These are phyloP conservation scores for Pythium phragmitis DNA, from an alignment of 352 stramenopile genomes.

Conservation along the genomic window DNA sequence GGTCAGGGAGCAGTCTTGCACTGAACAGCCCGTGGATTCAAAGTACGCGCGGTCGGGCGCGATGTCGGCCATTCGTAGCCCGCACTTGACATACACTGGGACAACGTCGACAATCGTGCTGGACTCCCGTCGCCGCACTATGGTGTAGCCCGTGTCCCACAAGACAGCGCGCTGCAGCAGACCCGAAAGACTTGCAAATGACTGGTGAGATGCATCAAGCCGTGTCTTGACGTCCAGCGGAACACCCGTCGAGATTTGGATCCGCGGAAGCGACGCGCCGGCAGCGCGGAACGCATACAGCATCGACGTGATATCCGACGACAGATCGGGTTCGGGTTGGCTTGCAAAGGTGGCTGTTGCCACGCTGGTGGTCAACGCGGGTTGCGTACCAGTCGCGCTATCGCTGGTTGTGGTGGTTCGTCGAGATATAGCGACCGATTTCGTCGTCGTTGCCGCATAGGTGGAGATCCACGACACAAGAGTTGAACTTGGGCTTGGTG, in stretches of 20 bases:
- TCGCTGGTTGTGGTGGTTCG: too few species aligned
- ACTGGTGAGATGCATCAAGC: not conserved
- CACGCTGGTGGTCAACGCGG: not conserved
- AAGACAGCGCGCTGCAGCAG: slow-evolving; percentile 30
- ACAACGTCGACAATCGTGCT: slow-evolving; percentile 20
- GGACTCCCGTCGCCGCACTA: slow-evolving; percentile 4
- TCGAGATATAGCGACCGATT: not conserved
- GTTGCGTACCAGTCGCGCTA: too few species aligned
- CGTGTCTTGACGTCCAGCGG: slow-evolving; percentile 10
- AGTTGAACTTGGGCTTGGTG: not conserved
- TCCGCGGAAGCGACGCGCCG: not conserved
- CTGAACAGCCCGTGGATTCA: slow-evolving; percentile 15
- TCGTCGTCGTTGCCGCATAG: not conserved
- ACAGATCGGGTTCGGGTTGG: not conserved
- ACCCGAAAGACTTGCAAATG: slow-evolving; percentile 19
- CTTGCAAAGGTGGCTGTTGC: not conserved
- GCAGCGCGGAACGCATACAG: not conserved
- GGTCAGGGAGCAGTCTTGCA: slow-evolving; percentile 22
- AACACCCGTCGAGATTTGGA: not conserved
- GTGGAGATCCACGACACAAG: not conserved
- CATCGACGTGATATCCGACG: slow-evolving; percentile 5
- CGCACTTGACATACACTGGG: slow-evolving; percentile 30
- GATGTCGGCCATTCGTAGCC: slow-evolving; percentile 22
- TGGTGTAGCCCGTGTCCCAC: slow-evolving; percentile 25
- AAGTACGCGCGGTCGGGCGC: slow-evolving; percentile 14